Conservation (phyloP, 257 asterid species). For the Prunella vulgaris region DNA sequence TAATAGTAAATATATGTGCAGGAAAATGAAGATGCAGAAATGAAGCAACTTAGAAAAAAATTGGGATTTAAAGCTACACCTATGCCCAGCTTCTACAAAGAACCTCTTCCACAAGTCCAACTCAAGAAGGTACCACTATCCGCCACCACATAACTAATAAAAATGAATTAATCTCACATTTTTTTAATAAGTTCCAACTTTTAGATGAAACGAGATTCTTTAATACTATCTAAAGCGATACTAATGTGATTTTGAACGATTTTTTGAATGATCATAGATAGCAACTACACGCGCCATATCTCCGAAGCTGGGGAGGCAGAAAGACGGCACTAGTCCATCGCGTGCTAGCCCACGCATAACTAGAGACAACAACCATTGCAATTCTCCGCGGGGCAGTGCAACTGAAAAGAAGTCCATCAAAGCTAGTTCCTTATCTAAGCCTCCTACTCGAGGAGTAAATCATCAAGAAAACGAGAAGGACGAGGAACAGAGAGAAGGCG, state of each 20-base stretch:
- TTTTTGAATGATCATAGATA: slow-evolving; percentile 33
- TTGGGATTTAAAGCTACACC: slow-evolving; percentile 86
- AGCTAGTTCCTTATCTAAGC: slow-evolving; percentile 37
- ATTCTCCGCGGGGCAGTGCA: slow-evolving; percentile 29
- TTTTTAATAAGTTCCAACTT: no score
- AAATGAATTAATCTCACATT: no score
- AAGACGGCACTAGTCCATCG: slow-evolving; percentile 37
- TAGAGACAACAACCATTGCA: slow-evolving; percentile 22
- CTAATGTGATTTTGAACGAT: no score
- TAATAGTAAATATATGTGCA: slow-evolving; percentile 11
- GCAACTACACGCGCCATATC: slow-evolving; percentile 77
- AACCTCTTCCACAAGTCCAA: slow-evolving; percentile 73
- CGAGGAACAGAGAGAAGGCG: slow-evolving; percentile 15
- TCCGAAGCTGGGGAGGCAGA: slow-evolving; percentile 79
- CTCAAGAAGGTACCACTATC: slow-evolving; percentile 75
- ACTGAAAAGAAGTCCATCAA: slow-evolving; percentile 29
- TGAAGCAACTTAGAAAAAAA: slow-evolving; percentile 71
- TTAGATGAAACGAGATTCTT: no score
- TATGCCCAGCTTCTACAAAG: slow-evolving; percentile 87
- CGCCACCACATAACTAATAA: no score
- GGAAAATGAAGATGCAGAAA: slow-evolving; percentile 82
- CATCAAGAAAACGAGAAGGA: neutral
- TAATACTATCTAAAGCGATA: no score
- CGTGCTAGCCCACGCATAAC: slow-evolving; percentile 36
- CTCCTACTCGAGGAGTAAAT: slow-evolving; percentile 18